A percentile compares a stretch with the other conserved stretches of the same genome.
Conservation (phyloP, 129 eudicot genomes). For the Centella asiatica region DNA sequence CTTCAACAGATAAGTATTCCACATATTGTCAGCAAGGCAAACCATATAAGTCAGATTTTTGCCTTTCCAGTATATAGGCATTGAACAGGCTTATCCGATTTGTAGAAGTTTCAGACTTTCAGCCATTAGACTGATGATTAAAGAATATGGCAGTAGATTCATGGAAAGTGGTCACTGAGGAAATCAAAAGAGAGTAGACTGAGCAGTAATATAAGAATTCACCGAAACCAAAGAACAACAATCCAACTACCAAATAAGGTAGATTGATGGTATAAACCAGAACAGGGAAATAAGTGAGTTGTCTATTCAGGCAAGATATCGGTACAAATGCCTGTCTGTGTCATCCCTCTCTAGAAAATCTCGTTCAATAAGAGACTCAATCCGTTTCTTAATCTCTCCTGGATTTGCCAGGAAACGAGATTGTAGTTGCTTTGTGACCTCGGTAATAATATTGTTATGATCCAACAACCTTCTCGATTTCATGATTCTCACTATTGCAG, state of each 20-base stretch:
- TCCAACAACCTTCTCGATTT: conserved; percentile 63
- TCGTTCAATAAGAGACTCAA: conserved; percentile 62
- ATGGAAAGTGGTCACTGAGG: not conserved
- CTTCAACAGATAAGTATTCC: too few relatives aligned
- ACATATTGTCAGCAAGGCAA: too few relatives aligned
- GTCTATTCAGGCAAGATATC: conserved; percentile 54
- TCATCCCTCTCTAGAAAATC: conserved; percentile 81
- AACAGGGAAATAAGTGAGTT: not conserved
- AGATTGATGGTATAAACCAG: conserved; percentile 21
- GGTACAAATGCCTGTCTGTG: conserved; percentile 45
- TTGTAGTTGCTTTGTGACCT: conserved; percentile 78
- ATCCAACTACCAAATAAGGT: conserved; percentile 11
- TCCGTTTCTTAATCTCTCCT: conserved; percentile 60
- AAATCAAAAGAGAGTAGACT: not conserved
- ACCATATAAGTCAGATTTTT: too few relatives aligned
- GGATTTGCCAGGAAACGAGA: conserved; percentile 55
- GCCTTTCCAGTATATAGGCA: too few relatives aligned
- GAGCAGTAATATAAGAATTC: not conserved
- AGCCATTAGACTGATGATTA: not conserved
- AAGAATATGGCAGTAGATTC: not conserved
- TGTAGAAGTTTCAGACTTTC: not conserved
- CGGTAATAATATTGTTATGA: conserved; percentile 58
- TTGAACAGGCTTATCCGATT: not conserved
- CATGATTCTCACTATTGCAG: conserved; percentile 68
- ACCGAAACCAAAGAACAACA: not conserved